These are phyloP conservation scores for Kregervanrija delftensis DNA, from an alignment of 805 yeast species.

Conservation along the genomic window DNA sequence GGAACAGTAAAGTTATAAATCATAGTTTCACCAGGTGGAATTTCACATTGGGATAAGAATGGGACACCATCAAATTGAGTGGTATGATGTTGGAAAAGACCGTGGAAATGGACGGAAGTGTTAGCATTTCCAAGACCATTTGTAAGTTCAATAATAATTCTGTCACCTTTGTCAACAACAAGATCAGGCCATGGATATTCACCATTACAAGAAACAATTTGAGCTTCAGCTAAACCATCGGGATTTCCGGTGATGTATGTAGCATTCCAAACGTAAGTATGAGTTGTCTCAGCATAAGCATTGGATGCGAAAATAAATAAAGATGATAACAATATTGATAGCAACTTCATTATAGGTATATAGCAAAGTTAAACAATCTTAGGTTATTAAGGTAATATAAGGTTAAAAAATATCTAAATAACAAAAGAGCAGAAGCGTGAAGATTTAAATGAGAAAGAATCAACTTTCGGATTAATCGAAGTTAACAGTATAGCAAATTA, in stretches of 20 bases:
- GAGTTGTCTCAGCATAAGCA: conserved; percentile 31
- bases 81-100: conserved; percentile 75
- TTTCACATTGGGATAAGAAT: conserved; percentile 84
- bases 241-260: conserved; percentile 59
- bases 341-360: too few relatives aligned
- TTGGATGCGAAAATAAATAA: not conserved
- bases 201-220: conserved; percentile 45
- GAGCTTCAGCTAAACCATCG: conserved; percentile 37
- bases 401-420: too few relatives aligned
- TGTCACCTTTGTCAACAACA: conserved; percentile 72
- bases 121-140: conserved; percentile 66
- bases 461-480: too few relatives aligned
- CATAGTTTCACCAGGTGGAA: conserved; percentile 64
- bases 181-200: conserved; percentile 84
- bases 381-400: too few relatives aligned
- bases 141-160: conserved; percentile 61
- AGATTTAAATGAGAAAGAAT: too few relatives aligned
- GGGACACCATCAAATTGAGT: conserved; percentile 88
- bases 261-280: conserved; percentile 57
- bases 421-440: too few relatives aligned
- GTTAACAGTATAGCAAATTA: too few relatives aligned
- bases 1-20: conserved; percentile 84
- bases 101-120: conserved; percentile 90
- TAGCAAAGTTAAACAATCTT: too few relatives aligned
- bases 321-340: too few relatives aligned